Evolutionary conservation across 768 basidiomycete genomes (phyloP).

Genomic region (Obba rivulosa): DNA sequence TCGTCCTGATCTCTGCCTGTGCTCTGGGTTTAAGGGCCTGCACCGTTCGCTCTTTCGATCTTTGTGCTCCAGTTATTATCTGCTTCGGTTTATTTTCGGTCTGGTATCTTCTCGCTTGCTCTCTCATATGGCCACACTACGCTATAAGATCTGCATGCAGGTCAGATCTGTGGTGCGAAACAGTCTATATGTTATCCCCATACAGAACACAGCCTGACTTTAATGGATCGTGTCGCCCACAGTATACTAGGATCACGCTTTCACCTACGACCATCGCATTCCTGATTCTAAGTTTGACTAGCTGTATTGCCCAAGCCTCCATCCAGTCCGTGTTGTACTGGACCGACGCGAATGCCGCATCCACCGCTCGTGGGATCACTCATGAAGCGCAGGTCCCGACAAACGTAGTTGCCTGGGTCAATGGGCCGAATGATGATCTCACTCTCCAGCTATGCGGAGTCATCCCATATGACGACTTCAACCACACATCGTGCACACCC

Average conservation of each 20-base stretch:
- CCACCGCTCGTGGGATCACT: slow-evolving; percentile 34
- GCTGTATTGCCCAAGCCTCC: slow-evolving; percentile 38
- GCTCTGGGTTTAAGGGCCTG: not conserved
- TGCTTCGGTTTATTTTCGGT: not conserved
- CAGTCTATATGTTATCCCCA: not conserved
- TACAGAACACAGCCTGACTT: not conserved
- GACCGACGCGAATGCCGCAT: slow-evolving; percentile 36
- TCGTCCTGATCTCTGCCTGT: too few relatives aligned
- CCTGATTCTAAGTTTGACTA: slow-evolving; percentile 41
- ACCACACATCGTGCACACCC: slow-evolving; percentile 5
- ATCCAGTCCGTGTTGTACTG: slow-evolving; percentile 44
- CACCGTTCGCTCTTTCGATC: not conserved
- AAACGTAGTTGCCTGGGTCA: slow-evolving; percentile 25
- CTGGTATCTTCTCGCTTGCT: not conserved
- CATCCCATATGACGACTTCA: slow-evolving; percentile 31
- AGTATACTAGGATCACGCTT: slow-evolving; percentile 28
- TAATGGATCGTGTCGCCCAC: not conserved
- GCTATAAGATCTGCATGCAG: not conserved
- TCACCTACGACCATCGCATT: slow-evolving; percentile 33
- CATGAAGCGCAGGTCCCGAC: slow-evolving; percentile 29
- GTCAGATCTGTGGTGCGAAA: slow-evolving; percentile 9
- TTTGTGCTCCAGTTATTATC: not conserved
- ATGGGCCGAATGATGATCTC: slow-evolving; percentile 21
- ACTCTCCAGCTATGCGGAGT: slow-evolving; percentile 40
- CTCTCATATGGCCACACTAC: slow-evolving; percentile 2